A percentile compares a stretch with the other conserved stretches of the same genome.
These are phyloP conservation scores for Pythium vanterpoolii DNA, from an alignment of 352 stramenopile genomes.

Conservation along the genomic window DNA sequence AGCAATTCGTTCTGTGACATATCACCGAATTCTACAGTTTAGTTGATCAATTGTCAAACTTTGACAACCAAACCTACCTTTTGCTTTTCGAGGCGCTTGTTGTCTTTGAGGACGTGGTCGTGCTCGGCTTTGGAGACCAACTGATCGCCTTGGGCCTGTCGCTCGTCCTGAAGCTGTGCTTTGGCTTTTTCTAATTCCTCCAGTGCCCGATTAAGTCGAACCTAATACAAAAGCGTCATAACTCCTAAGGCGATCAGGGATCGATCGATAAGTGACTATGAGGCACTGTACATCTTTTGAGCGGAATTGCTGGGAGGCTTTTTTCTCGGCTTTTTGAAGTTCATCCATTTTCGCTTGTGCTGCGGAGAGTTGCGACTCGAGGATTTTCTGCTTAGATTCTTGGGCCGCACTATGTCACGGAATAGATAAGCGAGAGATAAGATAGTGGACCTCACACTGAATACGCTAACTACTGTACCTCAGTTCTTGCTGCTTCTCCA, in stretches of 20 bases:
- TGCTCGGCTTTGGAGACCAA: slow-evolving; percentile 51
- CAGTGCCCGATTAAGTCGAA: slow-evolving; percentile 70
- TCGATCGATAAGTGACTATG: background rate
- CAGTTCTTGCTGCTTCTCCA: slow-evolving; percentile 78
- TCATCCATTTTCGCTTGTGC: slow-evolving; percentile 51
- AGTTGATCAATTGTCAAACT: background rate
- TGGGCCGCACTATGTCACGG: slow-evolving; percentile 47
- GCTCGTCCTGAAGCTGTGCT: slow-evolving; percentile 56
- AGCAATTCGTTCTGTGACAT: slow-evolving; percentile 57
- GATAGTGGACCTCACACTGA: no score
- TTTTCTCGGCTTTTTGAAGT: slow-evolving; percentile 54
- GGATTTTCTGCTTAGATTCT: slow-evolving; percentile 66
- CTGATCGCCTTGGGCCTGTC: slow-evolving; percentile 40
- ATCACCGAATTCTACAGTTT: background rate
- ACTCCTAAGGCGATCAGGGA: background rate
- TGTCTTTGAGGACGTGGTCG: slow-evolving; percentile 58
- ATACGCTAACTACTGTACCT: no score
- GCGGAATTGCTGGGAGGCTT: slow-evolving; percentile 61
- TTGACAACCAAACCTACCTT: slow-evolving; percentile 29
- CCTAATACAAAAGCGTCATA: slow-evolving; percentile 28
- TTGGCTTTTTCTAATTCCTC: slow-evolving; percentile 79
- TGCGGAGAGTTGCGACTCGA: slow-evolving; percentile 58
- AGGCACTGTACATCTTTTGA: slow-evolving; percentile 53
- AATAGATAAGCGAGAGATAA: background rate
- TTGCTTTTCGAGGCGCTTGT: slow-evolving; percentile 80